phyloP scores from a whole-genome alignment of 257 asterid species.

The Catharanthus roseus region DNA sequence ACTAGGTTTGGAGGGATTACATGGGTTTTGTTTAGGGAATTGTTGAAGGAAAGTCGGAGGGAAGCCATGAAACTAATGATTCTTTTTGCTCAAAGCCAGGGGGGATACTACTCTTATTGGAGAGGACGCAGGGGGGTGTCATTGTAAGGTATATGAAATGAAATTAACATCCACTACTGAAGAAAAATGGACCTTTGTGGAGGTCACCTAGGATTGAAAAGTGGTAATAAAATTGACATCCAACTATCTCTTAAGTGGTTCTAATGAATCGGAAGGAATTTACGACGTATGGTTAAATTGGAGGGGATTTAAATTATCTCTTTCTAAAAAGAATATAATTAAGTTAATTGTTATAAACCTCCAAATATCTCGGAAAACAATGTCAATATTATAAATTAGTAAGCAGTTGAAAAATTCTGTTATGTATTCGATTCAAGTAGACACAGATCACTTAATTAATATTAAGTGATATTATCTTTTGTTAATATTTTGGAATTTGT shows the following conservation, averaged over 20 bases:
- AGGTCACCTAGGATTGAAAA: too few species aligned
- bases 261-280: not conserved
- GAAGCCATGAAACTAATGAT: conserved; percentile 30
- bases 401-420: too few species aligned
- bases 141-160: not conserved
- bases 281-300: not conserved
- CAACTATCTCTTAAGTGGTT: not conserved
- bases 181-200: not conserved
- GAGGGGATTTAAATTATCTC: too few species aligned
- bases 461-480: too few species aligned
- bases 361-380: too few species aligned
- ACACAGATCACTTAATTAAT: too few species aligned
- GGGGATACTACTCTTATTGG: not conserved
- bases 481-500: too few species aligned
- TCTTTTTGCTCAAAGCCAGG: not conserved
- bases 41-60: conserved; percentile 27
- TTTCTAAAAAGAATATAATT: too few species aligned
- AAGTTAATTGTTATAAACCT: too few species aligned
- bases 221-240: too few species aligned
- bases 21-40: conserved; percentile 19
- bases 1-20: not conserved
- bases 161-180: not conserved
- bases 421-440: too few species aligned
- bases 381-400: too few species aligned
- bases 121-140: not conserved